These are phyloP conservation scores for Penicillium sp. DNA, from an alignment of 2,329 filamentous ascomycete species.

Conservation along the genomic window DNA sequence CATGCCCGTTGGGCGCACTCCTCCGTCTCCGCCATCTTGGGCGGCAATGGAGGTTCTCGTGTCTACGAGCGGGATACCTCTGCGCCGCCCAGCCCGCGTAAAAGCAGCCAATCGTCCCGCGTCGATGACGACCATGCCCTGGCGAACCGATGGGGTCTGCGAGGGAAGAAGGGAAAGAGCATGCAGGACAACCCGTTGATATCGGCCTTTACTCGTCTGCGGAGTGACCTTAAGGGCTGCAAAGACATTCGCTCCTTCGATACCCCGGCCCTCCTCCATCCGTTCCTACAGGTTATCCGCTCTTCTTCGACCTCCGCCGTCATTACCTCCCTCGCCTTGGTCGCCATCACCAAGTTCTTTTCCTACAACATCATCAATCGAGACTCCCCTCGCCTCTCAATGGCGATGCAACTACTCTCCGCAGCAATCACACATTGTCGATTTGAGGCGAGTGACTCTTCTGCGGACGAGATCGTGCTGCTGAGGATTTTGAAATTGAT, in stretches of 20 bases:
- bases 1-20: constrained; percentile 94
- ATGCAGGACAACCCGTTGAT: constrained; percentile 97
- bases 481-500: constrained; percentile 93
- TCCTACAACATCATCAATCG: constrained; percentile 86
- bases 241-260: constrained; percentile 90
- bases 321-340: constrained; percentile 89
- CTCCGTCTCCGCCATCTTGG: constrained; percentile 90
- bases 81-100: constrained; percentile 35
- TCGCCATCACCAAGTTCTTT: constrained; percentile 93
- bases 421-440: constrained; percentile 95
- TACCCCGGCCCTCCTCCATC: constrained; percentile 80
- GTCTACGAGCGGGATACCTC: constrained; percentile 43
- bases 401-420: constrained; percentile 91
- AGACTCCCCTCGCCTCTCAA: constrained; percentile 76
- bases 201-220: constrained; percentile 83
- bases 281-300: constrained; percentile 93
- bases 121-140: constrained; percentile 48
- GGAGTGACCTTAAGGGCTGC: constrained; percentile 79
- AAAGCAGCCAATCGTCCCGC: constrained; percentile 19
- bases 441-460: constrained; percentile 92
- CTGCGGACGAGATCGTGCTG: constrained; percentile 91
- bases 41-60: constrained; percentile 56
- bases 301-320: constrained; percentile 93
- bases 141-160: constrained; percentile 83
- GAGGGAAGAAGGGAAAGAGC: constrained; percentile 93